Evolutionary conservation across 2,329 filamentous ascomycete genomes (phyloP).

Genomic region (Rhynchosporium agropyri): DNA sequence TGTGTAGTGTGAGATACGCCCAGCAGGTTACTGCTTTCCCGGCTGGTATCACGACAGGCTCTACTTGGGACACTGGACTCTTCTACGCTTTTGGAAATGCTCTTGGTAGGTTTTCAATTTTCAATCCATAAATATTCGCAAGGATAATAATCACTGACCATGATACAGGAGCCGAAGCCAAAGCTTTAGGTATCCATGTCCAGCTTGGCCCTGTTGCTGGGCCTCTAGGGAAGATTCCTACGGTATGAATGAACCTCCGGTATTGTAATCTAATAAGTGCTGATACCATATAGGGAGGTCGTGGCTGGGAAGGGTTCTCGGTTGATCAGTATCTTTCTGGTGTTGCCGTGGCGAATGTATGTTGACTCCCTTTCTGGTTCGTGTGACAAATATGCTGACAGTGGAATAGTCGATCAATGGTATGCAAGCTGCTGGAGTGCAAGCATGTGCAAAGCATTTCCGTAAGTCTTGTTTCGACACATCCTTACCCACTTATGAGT

Average conservation of each 20-base stretch:
- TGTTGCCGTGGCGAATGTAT: slow-evolving; percentile 56
- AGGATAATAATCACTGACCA: neutral
- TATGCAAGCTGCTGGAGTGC: slow-evolving; percentile 54
- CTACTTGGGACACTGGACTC: slow-evolving; percentile 77
- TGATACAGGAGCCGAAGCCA: slow-evolving; percentile 67
- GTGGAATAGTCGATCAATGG: slow-evolving; percentile 57
- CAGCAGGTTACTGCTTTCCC: slow-evolving; percentile 76
- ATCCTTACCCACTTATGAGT: neutral
- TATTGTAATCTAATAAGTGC: neutral
- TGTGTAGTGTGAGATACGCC: slow-evolving; percentile 60
- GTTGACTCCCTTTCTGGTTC: neutral
- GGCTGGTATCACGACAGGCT: slow-evolving; percentile 75
- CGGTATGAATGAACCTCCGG: slow-evolving; percentile 14
- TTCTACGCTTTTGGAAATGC: slow-evolving; percentile 70
- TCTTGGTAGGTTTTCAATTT: slow-evolving; percentile 54
- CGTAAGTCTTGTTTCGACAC: slow-evolving; percentile 43
- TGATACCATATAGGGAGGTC: slow-evolving; percentile 58
- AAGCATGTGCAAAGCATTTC: slow-evolving; percentile 61
- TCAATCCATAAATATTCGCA: neutral
- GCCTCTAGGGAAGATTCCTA: slow-evolving; percentile 70
- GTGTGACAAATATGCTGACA: neutral
- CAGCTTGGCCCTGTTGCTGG: slow-evolving; percentile 76
- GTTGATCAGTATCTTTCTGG: slow-evolving; percentile 76
- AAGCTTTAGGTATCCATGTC: slow-evolving; percentile 71
- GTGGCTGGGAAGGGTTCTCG: slow-evolving; percentile 85